These are phyloP conservation scores for Oryza glaberrima DNA, from an alignment of 176 grass and related monocot species.

Conservation along the genomic window DNA sequence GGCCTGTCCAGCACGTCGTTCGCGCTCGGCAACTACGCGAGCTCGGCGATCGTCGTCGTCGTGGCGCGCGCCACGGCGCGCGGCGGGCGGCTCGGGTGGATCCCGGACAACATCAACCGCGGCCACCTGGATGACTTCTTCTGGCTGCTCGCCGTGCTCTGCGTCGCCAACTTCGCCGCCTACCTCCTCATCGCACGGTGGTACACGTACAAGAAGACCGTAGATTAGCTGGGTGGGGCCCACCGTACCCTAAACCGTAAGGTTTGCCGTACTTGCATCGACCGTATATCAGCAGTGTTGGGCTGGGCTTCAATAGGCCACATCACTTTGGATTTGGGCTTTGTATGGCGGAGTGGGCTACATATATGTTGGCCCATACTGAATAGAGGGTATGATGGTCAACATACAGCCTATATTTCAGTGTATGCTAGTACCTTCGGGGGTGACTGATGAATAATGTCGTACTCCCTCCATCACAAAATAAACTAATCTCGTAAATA, in stretches of 20 bases:
- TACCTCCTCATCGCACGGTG: slow-evolving; percentile 53
- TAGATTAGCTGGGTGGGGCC: neutral
- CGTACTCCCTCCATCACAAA: no score
- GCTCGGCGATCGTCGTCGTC: slow-evolving; percentile 52
- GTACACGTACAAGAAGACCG: slow-evolving; percentile 57
- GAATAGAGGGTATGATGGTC: no score
- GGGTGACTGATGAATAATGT: no score
- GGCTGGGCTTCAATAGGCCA: no score
- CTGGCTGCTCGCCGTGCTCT: slow-evolving; percentile 58
- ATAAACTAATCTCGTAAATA: no score
- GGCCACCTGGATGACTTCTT: slow-evolving; percentile 73
- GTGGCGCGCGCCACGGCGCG: slow-evolving; percentile 42
- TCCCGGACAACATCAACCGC: slow-evolving; percentile 65
- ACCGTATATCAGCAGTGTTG: no score
- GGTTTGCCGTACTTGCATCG: neutral
- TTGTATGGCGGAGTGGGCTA: no score
- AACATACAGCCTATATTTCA: no score
- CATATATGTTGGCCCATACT: no score
- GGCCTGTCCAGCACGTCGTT: slow-evolving; percentile 47
- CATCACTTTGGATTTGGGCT: no score
- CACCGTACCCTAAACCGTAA: neutral
- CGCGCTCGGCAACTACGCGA: slow-evolving; percentile 60
- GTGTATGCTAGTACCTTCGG: no score
- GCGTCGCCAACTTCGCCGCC: slow-evolving; percentile 38
- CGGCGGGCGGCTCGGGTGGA: slow-evolving; percentile 53